Base-by-base conservation (phyloP, 148 eudicot species). In the Nepenthes mirabilis region DNA sequence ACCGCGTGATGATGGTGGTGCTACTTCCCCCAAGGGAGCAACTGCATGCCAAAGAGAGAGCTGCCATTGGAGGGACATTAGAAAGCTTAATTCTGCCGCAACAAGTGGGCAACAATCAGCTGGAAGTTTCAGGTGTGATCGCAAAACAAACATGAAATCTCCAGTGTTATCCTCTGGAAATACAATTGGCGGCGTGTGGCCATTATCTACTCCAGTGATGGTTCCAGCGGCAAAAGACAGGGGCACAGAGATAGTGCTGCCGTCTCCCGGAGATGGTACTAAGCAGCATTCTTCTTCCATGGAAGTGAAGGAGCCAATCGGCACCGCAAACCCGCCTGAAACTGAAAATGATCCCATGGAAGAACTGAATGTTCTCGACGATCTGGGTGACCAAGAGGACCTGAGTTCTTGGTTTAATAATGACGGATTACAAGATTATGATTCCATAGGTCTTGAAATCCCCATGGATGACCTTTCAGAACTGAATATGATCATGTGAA, bases 401-500 rank as follows among this genome's bases (percentile, higher is more conserved):
- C 55, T 77, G 14, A 64, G 59, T 9, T 69, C 68, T 58, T 78
- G 76, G 82, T 56, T 81, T 14, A 76, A 66, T 7, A 71, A 72
- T 43, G 75, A 70, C 14, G 82, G 75, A 33, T 67, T 81, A 58
- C 82, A 75, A 48, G 85, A 81, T 36, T 66, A 71, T 14, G 78
- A 75, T 34, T 75, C 72, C 14, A 60, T 56, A 13, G 85, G 85
- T 37, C 81, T 81, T 58, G 75, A 73, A 52, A 78, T 74, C 55
- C 85, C 85, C 1, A 81, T 75, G 82, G 85, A 81, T 47, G 82
- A 81, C 67, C 76, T 72, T 11, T 66, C 71, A 1, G 56, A 62
- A 11, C 49, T 81, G 51, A 72, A 61, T 58, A 67, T 65, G 73
- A 52, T 68, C 36, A n/a, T 70, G 23, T 71, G 43, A 66, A 34